Evolutionary conservation across 306 rosid genomes (phyloP), one percentile per base, ranked within the genome.

Genomic region (Cicer arietinum): DNA sequence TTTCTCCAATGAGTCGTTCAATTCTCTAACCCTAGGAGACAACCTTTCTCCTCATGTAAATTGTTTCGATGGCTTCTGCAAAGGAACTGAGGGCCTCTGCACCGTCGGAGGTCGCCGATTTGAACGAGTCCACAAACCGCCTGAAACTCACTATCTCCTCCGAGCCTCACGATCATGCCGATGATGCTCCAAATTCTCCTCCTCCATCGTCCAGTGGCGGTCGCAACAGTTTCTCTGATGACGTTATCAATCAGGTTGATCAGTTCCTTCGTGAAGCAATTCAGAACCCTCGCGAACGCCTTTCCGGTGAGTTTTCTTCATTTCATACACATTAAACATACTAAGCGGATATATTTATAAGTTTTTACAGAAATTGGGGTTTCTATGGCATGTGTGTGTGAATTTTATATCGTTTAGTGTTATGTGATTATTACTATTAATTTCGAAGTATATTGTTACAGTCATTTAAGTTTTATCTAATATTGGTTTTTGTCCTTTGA

Each of bases 251-350:
- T 74, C 98, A 88, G 83, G 95, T 94, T 1, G 97, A 94, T 76
- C 93, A 85, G 87, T 94, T 94, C 73, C 91, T 94, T 54, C 95
- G 89, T 13, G 98, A 91, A 71, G 98, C 98, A 37, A 71, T 94
- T 85, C 96, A 89, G 83, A 94, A 94, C 77, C 97, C 97, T 77
- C 89, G 98, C 39, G 94, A 94, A 84, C 97, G 98, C 45, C 85
- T 94, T n/a, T 87, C 98, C 5, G 77, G 98, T 94, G 81, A 74
- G 93, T 69, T 70, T 48, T 44, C 44, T 18, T 9, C 22, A 11
- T 20, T 63, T 40, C 20, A 17, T 46, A 46, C n/a, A 4, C 30
- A 8, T 7, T 48, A 13, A 48, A 5, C 54, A 48, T 9, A 18
- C 22, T 57, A 37, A 57, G 12, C 8, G 30, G 11, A 16, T 8